Evolutionary conservation across 2,329 filamentous ascomycete genomes (phyloP).

Genomic region (Aspergillus piperis): DNA sequence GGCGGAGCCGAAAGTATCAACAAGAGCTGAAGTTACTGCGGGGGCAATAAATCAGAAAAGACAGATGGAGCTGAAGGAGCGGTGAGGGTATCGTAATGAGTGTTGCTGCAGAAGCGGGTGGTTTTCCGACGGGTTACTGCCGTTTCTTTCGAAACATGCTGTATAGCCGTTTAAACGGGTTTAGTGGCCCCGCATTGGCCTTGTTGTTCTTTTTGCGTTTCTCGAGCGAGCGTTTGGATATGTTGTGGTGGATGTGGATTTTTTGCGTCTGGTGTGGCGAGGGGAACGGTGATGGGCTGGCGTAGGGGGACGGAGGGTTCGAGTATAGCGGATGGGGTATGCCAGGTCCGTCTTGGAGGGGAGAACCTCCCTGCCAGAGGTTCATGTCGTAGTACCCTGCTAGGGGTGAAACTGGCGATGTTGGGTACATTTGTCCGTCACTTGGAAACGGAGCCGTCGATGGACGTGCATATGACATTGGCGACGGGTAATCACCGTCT

Average conservation of each 20-base stretch:
- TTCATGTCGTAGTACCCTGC: conserved; percentile 7
- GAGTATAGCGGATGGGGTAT: conserved; percentile 2
- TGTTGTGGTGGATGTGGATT: conserved; percentile 4
- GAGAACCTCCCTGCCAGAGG: background rate
- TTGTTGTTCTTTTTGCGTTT: background rate
- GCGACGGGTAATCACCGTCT: conserved; percentile 2
- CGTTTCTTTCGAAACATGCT: conserved; percentile 1
- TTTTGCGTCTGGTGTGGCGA: background rate
- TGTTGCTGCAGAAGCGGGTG: background rate
- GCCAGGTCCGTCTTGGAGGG: background rate
- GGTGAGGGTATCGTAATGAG: background rate
- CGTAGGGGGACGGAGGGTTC: conserved; percentile 2
- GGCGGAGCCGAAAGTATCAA: background rate
- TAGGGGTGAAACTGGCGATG: background rate
- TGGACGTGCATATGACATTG: background rate
- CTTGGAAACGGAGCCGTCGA: conserved; percentile 1
- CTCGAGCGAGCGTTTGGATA: conserved; percentile 1
- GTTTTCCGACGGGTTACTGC: background rate
- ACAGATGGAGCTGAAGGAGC: background rate
- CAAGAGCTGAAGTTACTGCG: background rate
- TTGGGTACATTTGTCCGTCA: background rate
- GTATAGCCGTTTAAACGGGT: conserved; percentile 1
- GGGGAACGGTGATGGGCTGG: background rate
- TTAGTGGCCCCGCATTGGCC: background rate
- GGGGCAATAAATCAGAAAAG: background rate